Base-by-base conservation (phyloP, 2,329 filamentous ascomycete genomes). In the Daldinia sp. region DNA sequence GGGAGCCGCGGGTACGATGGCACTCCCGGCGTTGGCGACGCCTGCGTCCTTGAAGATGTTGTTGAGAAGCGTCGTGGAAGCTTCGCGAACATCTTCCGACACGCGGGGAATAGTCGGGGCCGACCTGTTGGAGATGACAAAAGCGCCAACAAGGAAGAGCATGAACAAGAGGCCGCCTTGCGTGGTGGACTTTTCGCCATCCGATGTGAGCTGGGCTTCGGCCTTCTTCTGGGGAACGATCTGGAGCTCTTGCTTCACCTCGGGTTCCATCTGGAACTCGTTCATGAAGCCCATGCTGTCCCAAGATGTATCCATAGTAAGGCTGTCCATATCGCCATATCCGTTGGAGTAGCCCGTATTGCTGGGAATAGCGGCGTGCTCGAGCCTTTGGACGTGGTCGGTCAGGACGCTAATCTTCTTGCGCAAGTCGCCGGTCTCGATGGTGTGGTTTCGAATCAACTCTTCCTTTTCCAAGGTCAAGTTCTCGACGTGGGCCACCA, bases 111-210 rank as follows among this genome's bases (percentile, higher is more conserved):
- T 89, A 69, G 87, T 87, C 35, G 89, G 81, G 17, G 89, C 83
- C 43, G 88, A 86, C 70, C 88, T 88, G 79, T 94, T 96, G 29
- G 94, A 97, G 65, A 95, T 90, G 71, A 98, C 93, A 75, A 97
- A 97, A 54, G 95, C 95, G 75, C 95, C 95, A 68, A 97, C 94
- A 56, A 99, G 90, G 74, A 99, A 91, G 70, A 97, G 91, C 93
- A 97, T 96, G 78, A 94, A 90, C 77, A 98, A 84, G 72, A 98
- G 80, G 72, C 92, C 87, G 52, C 93, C 92, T 72, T 94, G 91
- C 70, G 92, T 89, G 64, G 89, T 85, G 61, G 86, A 81, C 80
- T 89, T 89, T 66, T 90, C 87, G 61, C 78, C 76, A 39, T 87
- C 83, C 71, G 75, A 75, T 41, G 79, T 75, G 51, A 82, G 77